Evolutionary conservation across 768 basidiomycete species (phyloP), one percentile per base, ranked within the genome.

Genomic region (Hortiboletus flavorubellus): DNA sequence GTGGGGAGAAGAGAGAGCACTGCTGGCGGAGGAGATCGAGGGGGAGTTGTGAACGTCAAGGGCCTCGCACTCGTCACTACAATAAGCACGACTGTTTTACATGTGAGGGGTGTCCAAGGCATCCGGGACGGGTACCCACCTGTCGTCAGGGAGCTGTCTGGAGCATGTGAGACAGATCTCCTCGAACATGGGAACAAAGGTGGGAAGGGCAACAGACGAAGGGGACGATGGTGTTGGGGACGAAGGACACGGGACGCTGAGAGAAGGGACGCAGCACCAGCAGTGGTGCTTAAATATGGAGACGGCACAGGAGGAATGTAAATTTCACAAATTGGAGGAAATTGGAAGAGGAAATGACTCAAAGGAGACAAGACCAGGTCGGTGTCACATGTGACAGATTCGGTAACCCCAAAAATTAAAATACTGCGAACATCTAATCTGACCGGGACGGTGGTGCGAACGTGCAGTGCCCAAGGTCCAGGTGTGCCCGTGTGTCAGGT

Each of bases 111-210:
- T 51, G 49, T 60, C 41, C 48, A 57, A 51, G 39, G 34, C 12
- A 55, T 33, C 30, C 49, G 48, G 59, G 60, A 60, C 50, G 59
- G 46, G 54, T 51, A 72, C 79, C 59, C 76, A 87, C 86, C 80
- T 80, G 69, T 85, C 82, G 70, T 80, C 82, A 59, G 70, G 68
- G 62, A 88, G 77, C 51, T 81, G 81, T 70, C 80, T 84, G 50
- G 87, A 85, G 67, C 89, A 91, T 50, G 79, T 74, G 54, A 91
- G 78, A 68, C 89, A 91, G 64, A 85, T 78, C 76, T 89, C 87
- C 79, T 88, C 84, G 71, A 87, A 89, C 88, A 90, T 91, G 63
- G 62, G 64, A 53, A 57, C 52, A 47, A 56, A 47, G 61, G 47
- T 18, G 12, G 18, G 18, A 26, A 15, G 29, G 49, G 21, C 9